Conservation (phyloP, 2,329 filamentous ascomycete genomes). For the Mycosphaerella sp. region DNA sequence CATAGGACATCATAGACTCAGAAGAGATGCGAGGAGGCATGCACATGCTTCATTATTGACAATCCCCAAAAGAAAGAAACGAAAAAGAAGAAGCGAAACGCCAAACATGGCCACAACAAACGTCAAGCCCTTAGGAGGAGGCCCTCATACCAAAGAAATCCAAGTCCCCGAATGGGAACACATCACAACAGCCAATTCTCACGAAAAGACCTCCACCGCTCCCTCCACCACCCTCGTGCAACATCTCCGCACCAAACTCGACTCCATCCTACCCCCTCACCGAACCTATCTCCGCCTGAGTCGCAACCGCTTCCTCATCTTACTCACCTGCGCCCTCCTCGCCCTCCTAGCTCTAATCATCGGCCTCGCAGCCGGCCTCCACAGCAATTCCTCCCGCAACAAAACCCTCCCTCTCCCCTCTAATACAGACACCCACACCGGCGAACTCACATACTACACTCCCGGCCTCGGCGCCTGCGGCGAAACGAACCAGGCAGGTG, state of each 20-base stretch:
- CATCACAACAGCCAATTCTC: slow-evolving; percentile 12
- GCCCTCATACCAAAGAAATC: slow-evolving; percentile 10
- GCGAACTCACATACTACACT: slow-evolving; percentile 46
- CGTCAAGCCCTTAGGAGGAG: neutral
- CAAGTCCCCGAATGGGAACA: slow-evolving; percentile 24
- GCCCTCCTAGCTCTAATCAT: slow-evolving; percentile 7
- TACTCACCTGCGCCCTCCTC: slow-evolving; percentile 5
- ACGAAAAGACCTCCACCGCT: neutral
- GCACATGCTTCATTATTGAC: too few relatives aligned
- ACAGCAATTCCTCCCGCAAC: slow-evolving; percentile 14
- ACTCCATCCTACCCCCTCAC: slow-evolving; percentile 9
- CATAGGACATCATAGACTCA: too few relatives aligned
- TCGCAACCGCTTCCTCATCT: slow-evolving; percentile 8
- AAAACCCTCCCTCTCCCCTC: slow-evolving; percentile 48
- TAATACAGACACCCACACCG: slow-evolving; percentile 46
- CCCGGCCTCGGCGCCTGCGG: slow-evolving; percentile 66
- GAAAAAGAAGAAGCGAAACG: too few relatives aligned
- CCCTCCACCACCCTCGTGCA: neutral
- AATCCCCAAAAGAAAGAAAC: too few relatives aligned
- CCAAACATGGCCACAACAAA: neutral
- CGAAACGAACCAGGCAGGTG: slow-evolving; percentile 45
- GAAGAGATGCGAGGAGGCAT: too few relatives aligned
- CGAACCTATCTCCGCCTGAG: slow-evolving; percentile 5
- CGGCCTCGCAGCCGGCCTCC: slow-evolving; percentile 8
- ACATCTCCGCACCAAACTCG: slow-evolving; percentile 2